A percentile compares a stretch with the other conserved stretches of the same genome.
Conservation (phyloP, 192 early-diverging fungal genomes). For the Jimgerdemannia lactiflua region DNA sequence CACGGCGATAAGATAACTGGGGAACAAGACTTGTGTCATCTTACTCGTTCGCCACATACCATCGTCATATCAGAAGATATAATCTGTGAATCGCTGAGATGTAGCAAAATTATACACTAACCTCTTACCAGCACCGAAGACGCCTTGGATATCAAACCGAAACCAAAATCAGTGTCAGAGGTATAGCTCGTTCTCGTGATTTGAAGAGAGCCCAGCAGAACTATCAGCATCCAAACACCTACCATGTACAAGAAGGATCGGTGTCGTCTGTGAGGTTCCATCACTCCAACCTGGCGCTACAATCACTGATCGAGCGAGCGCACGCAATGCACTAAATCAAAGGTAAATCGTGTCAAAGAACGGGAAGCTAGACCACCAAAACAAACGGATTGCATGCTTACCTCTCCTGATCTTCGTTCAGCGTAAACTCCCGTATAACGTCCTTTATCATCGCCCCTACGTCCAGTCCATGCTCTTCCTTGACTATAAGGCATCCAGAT, state of each 20-base stretch:
- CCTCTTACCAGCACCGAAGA: slow-evolving; percentile 79
- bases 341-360: not conserved
- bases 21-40: not conserved
- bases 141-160: slow-evolving; percentile 22
- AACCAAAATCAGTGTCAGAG: not conserved
- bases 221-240: slow-evolving; percentile 1
- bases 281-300: slow-evolving; percentile 33
- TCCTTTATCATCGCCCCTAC: slow-evolving; percentile 32
- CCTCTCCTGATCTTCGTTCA: slow-evolving; percentile 48
- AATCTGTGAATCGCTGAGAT: not conserved
- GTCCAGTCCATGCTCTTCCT: slow-evolving; percentile 37
- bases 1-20: slow-evolving; percentile 59
- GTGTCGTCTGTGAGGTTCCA: slow-evolving; percentile 13
- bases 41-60: not conserved
- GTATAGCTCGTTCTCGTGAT: not conserved
- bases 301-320: slow-evolving; percentile 36
- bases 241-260: slow-evolving; percentile 45
- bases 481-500: slow-evolving; percentile 29
- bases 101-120: slow-evolving; percentile 3
- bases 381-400: not conserved
- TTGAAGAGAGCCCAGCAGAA: not conserved
- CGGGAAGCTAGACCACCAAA: too few relatives aligned
- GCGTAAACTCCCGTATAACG: slow-evolving; percentile 27
- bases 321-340: slow-evolving; percentile 26
- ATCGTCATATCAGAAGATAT: not conserved